Base-by-base conservation (phyloP, 1,284 basidiomycete genomes). In the Gomphus bonarii region DNA sequence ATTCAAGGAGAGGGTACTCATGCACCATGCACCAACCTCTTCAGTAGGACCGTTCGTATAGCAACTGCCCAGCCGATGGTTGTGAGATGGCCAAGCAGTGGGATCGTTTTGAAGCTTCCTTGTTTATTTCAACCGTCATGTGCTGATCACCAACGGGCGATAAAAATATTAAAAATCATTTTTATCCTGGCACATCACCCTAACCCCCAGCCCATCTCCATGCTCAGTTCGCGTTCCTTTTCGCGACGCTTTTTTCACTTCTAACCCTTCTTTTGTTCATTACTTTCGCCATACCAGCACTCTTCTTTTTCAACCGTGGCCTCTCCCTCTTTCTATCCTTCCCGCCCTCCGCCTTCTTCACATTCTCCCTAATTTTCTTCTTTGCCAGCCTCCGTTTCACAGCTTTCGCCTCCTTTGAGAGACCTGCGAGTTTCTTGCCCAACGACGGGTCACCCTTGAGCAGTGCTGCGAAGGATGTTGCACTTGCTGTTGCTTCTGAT, bases 391-490 rank as follows among this genome's bases (percentile, higher is more conserved):
- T 77, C 54, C 94, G 74, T 44, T 86, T 88, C 48, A 91, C 65
- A 0, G 83, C 76, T 71, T 97, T 97, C 63, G 75, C 87, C 11
- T 90, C 86, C 69, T 94, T 94, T n/a, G 85, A 78, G 38, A 95
- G 72, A 50, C 81, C 76, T 33, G 78, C 81, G 43, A 97, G 73
- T 66, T 84, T 84, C 61, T 81, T 79, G 4, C 93, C 94, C 1
- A 95, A 81, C 3, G 68, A 66, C 0, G 91, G 90, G 67, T 95
- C 82, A 35, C 91, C 91, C 66, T 85, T 88, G 0, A 87, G 88
- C 20, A 73, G 59, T 28, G 44, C 40, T 33, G 18, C 22, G 20
- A 49, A n/a, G 28, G 22, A 36, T 40, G 38, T 18, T 2, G 16
- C 33, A n/a, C 5, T 28, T 28, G 25, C 25, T 28, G 1, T 28